Base-by-base conservation (phyloP, 106 monocot species). In the Cymbidium sinense region DNA sequence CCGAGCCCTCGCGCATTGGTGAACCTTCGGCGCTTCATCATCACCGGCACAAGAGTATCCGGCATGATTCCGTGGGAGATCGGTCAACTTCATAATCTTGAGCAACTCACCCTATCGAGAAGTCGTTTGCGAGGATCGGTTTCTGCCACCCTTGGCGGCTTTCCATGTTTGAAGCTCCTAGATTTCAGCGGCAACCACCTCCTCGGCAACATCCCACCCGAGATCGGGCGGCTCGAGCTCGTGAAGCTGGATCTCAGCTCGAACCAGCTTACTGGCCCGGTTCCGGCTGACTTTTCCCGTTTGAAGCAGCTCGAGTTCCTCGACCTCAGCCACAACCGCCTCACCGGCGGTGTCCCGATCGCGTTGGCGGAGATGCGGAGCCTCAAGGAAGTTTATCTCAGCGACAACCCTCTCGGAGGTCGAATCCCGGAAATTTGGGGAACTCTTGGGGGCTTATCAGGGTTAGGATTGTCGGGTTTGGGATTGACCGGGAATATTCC, bases 401-500 rank as follows among this genome's bases (percentile, higher is more conserved):
- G 88, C 81, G 82, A 86, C 30, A 93, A 93, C 84, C 76, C 54
- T 3, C 70, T 93, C 7, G 93, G 93, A 0, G 93, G 90, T 0
- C 33, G 55, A 19, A 82, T 93, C 10, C 93, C 93, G 70, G 92
- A 85, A 41, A 82, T 90, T 28, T 90, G 90, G 89, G 76, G 75
- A 81, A 83, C 79, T 23, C 75, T 88, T 4, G 84, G 80, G 72
- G 83, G 85, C 28, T 73, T 87, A 34, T 31, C 84, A 55, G 86
- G 84, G 27, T 31, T 93, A 5, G 87, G 93, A 4, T 62, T 93
- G 55, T 88, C 93, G 25, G 64, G 67, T 1, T 28, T 74, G 9
- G 93, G 87, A 0, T 81, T 93, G 20, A 74, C 43, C 13, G 93
- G 93, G 0, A 80, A 73, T 28, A 93, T 93, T 52, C 93, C 93